Evolutionary conservation across 2,329 filamentous ascomycete genomes (phyloP), one percentile per base, ranked within the genome.

Genomic region (Xylaria sp.): DNA sequence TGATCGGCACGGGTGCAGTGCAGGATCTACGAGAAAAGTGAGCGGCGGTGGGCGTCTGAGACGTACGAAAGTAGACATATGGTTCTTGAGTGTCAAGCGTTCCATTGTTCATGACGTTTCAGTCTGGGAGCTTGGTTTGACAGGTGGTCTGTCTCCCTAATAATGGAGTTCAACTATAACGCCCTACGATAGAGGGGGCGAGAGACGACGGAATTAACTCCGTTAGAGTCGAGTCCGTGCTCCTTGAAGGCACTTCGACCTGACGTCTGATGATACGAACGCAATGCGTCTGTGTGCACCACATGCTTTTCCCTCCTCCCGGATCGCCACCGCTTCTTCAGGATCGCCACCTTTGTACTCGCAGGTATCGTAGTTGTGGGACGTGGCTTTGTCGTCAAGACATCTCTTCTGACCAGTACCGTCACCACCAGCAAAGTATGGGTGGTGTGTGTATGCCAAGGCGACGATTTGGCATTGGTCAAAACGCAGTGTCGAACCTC

Each of bases 321-420:
- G 42, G n/a, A 19, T 42, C 51, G 16, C 51, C 51, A 53, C 51
- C 34, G 37, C 51, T 39, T 39, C 34, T 39, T 53, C 51, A 16
- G 16, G 34, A 39, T 53, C n/a, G 37, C 51, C 51, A 42, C 49
- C 49, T 23, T 30, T 42, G 34, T 53, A 23, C 23, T 34, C 5
- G 9, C 7, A 18, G 13, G 13, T 46, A 16, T 46, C 11, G 5
- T 8, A 39, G 18, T 34, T 23, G 49, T 51, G 13, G 49, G 49
- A 11, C 11, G 52, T 57, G 59, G 52, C 51, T 53, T 58, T 52
- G 55, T 52, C 42, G 23, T 39, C 53, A 39, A 11, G 55, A 52
- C 8, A 52, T 13, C 58, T 42, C 37, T 42, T 42, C 37, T 42
- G 37, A 42, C 37, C 23, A 30, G 23, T 30, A 30, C 23, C 23